Evolutionary conservation across 2,329 filamentous ascomycete genomes (phyloP), one percentile per base, ranked within the genome.

Genomic region (Penicillium sp.): DNA sequence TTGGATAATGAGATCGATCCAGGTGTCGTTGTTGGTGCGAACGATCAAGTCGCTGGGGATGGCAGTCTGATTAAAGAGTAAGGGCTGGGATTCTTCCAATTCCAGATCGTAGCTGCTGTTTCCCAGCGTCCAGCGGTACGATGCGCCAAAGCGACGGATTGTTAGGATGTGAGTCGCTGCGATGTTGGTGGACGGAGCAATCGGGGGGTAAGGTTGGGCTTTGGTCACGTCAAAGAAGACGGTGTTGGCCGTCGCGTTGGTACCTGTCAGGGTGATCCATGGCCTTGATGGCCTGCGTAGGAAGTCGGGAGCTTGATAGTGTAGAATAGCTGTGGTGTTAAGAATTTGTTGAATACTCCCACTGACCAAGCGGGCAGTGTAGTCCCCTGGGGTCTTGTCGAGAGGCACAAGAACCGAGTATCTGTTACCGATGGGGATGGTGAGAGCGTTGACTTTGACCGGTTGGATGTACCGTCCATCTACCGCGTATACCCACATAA

Each of bases 1-100:
- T 37, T 73, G 62, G 42, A 81, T 68, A 50, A 82, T 70, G 9
- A 82, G 59, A 55, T 83, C 80, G 5, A 82, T 67, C 79, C 79
- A 82, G 3, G 74, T 72, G 52, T 67, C 60, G 49, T 76, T 71
- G 18, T 57, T 54, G 3, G 76, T 80, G 7, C 70, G 66, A 48
- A 80, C 71, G 26, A 76, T 76, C 37, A 77, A 65, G 52, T 59
- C 53, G 11, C 49, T 52, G 0, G 62, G 60, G 18, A 65, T 63
- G 4, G 61, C 50, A 44, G 46, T 60, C 34, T 55, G 53, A 43
- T 65, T 62, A 45, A 63, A 63, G 1, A 65, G 51, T 0, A 63
- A 48, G 1, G 62, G 61, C 7, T 50, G 50, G 0, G 51, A 52
- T 4, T 59, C 55, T 38, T 65, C 62, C 2, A 56, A 50, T 8